Base-by-base conservation (phyloP, 1,284 basidiomycete species). In the Takashimella koratensis region DNA sequence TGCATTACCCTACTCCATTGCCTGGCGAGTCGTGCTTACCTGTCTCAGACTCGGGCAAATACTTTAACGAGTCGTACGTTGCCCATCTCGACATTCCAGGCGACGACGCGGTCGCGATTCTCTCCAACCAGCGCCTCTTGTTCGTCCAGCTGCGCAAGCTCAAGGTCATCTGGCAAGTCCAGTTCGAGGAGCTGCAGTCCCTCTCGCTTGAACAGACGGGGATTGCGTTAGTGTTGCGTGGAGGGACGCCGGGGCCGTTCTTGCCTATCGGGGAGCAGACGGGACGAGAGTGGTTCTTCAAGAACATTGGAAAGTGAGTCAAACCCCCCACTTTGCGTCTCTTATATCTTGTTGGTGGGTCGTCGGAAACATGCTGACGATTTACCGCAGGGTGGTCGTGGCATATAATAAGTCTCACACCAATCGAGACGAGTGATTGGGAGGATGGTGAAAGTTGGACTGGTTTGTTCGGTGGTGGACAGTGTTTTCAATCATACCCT, bases 161-260 rank as follows among this genome's bases (percentile, higher is more conserved):
- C 48, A 84, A 85, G 43, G 83, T 95, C 5, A 86, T 89, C 43
- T 98, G 95, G 95, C 93, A 98, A 64, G 81, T 98, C 19, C 85
- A 90, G 0, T 86, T 98, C 65, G 84, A 84, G 19, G 86, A 91
- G 62, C 83, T 98, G 3, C 86, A 88, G 70, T 90, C 88, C 25
- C 86, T 98, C 45, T 89, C 86, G 2, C 84, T 91, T 30, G 93
- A 96, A 70, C 85, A 90, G 66, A 88, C 84, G 8, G 93, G 93
- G 1, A 89, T 98, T 64, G 85, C 86, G 4, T 87, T 98, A 69
- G 84, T 86, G 10, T 83, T 81, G 39, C 65, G 80, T 27, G 80
- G 78, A 20, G 77, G 77, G 4, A 76, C 79, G 2, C 73, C 75
- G 1, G 82, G 82, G 3, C 82, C 82, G 3, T 83, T 83, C 68